phyloP scores from a whole-genome alignment of 805 yeast species.

The Debaryomyces hansenii region DNA sequence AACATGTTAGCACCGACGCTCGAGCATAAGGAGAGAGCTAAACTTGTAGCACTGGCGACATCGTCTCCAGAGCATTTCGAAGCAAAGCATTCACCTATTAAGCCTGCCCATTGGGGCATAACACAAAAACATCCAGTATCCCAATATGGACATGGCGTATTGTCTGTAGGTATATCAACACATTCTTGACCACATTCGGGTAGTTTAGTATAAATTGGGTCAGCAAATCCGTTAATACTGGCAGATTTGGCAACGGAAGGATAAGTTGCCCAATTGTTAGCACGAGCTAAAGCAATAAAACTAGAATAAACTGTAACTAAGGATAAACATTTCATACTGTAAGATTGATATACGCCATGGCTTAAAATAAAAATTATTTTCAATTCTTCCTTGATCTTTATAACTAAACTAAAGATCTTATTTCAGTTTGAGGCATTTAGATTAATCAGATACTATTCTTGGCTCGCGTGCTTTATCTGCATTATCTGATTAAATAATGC shows the following conservation, averaged over 20 bases:
- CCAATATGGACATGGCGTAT: constrained; percentile 55
- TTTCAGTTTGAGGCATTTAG: too few species aligned
- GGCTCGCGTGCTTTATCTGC: too few species aligned
- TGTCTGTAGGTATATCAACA: constrained; percentile 34
- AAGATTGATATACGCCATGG: too few species aligned
- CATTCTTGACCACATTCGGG: constrained; percentile 46
- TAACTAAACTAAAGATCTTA: too few species aligned
- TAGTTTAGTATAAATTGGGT: constrained; percentile 35
- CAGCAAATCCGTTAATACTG: constrained; percentile 49
- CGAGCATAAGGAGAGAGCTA: constrained; percentile 42
- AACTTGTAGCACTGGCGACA: constrained; percentile 36
- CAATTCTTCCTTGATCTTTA: too few species aligned
- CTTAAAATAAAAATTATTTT: too few species aligned
- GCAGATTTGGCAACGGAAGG: constrained; percentile 49
- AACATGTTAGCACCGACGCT: constrained; percentile 43
- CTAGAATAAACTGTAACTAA: constrained; percentile 3
- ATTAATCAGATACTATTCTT: too few species aligned
- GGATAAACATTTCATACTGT: not conserved
- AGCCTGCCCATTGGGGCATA: constrained; percentile 47
- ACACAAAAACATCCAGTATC: constrained; percentile 53
- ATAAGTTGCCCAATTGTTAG: constrained; percentile 41
- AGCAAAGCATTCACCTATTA: constrained; percentile 45
- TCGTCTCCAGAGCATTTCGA: constrained; percentile 34
- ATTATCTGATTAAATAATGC: too few species aligned
- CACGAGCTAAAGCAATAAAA: constrained; percentile 13